A percentile compares a stretch with the other conserved stretches of the same genome.
phyloP scores from a whole-genome alignment of 2,329 filamentous ascomycete species.

The Cladophialophora psammophila region DNA sequence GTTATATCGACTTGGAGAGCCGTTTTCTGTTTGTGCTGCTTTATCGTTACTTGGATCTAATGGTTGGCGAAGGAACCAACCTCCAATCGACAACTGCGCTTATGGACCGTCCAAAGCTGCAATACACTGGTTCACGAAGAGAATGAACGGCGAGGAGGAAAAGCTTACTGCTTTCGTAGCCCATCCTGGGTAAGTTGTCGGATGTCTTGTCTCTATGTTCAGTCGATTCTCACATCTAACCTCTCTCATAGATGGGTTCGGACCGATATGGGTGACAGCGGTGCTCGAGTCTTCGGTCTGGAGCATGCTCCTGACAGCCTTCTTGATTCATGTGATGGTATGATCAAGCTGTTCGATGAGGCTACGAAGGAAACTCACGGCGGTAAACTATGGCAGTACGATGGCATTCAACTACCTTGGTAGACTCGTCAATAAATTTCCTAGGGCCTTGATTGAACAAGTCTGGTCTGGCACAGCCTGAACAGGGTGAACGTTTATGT shows the following conservation, averaged over 20 bases:
- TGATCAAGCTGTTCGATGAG: background rate
- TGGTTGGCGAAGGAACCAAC: background rate
- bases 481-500: too few species aligned
- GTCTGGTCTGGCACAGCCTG: too few species aligned
- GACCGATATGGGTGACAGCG: background rate
- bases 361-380: background rate
- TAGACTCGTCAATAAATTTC: background rate
- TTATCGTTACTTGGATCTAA: too few species aligned
- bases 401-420: background rate
- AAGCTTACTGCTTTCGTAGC: slow-evolving; percentile 26
- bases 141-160: slow-evolving; percentile 48
- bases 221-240: background rate
- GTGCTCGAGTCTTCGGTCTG: background rate
- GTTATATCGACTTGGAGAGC: too few species aligned
- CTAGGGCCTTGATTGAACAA: too few species aligned
- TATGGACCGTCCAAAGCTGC: slow-evolving; percentile 55
- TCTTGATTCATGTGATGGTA: slow-evolving; percentile 1
- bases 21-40: too few species aligned
- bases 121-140: slow-evolving; percentile 48
- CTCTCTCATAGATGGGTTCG: too few species aligned
- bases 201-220: background rate
- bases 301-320: background rate
- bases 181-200: slow-evolving; percentile 25
- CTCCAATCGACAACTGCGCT: slow-evolving; percentile 38
- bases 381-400: background rate